phyloP scores from a whole-genome alignment of 208 protist species.

The Polymyxa betae region DNA sequence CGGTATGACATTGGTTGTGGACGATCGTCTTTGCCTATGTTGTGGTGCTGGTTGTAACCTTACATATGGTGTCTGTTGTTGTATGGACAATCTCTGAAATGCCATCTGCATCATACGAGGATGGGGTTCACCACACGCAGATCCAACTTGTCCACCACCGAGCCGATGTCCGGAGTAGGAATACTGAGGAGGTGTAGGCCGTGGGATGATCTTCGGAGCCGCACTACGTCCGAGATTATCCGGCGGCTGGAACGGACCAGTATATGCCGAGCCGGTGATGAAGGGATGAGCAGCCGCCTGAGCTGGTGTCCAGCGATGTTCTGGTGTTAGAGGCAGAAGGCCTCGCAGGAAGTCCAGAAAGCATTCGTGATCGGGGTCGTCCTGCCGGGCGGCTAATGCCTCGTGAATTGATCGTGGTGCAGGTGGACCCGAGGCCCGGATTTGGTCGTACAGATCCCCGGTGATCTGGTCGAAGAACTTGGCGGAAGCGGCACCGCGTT shows the following conservation, averaged over 20 bases:
- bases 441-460: not conserved
- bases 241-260: not conserved
- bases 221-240: not conserved
- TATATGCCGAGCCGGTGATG: not conserved
- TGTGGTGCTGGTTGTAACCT: not conserved
- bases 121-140: not conserved
- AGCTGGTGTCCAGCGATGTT: not conserved
- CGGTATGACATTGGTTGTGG: not conserved
- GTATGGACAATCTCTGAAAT: not conserved
- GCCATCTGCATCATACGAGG: not conserved
- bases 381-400: not conserved
- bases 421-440: not conserved
- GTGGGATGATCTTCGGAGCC: not conserved
- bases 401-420: not conserved
- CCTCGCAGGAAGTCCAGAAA: constrained; percentile 3
- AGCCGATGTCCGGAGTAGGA: constrained; percentile 23
- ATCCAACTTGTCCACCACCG: constrained; percentile 7
- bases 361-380: constrained; percentile 8
- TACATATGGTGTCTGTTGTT: not conserved
- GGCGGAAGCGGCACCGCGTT: not conserved
- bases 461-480: not conserved
- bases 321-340: not conserved
- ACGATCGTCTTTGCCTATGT: not conserved
- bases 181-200: not conserved
- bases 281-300: constrained; percentile 11